phyloP scores from a whole-genome alignment of 179 eudicot species.

The Pouteria campechiana region DNA sequence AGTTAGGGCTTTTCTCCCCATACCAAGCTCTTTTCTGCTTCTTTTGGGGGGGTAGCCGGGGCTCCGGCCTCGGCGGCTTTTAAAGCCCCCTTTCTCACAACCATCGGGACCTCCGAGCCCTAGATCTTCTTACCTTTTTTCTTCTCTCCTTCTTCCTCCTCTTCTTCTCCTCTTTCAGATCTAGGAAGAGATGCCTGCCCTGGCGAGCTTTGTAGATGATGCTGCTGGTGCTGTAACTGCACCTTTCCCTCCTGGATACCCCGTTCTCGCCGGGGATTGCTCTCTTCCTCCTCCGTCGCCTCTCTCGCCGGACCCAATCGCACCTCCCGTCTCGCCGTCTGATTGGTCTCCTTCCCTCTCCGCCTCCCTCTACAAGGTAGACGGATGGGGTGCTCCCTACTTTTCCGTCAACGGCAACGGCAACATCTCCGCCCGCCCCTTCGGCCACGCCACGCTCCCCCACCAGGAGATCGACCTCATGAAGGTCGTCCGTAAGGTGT shows the following conservation, averaged over 20 bases:
- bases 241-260: constrained; percentile 16
- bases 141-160: constrained; percentile 16
- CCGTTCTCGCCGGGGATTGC: constrained; percentile 8
- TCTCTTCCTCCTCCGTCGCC: constrained; percentile 46
- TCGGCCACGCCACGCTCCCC: constrained; percentile 41
- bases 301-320: constrained; percentile 30
- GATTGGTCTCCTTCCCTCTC: constrained; percentile 57
- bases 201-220: constrained; percentile 32
- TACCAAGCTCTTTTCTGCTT: constrained; percentile 37
- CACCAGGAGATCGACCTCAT: constrained; percentile 80
- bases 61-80: constrained; percentile 99
- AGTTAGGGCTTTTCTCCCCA: constrained; percentile 9
- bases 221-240: constrained; percentile 12
- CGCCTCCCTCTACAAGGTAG: constrained; percentile 43
- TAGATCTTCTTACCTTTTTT: constrained; percentile 4
- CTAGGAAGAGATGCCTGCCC: constrained; percentile 64
- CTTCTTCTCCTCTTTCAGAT: constrained; percentile 14
- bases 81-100: constrained; percentile 67
- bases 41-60: constrained; percentile 99
- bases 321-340: constrained; percentile 4
- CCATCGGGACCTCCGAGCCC: neutral
- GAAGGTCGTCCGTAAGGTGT: constrained; percentile 72
- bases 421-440: constrained; percentile 41
- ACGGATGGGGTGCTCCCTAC: constrained; percentile 82
- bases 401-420: constrained; percentile 52